Evolutionary conservation across 116 monocot species (phyloP).

Genomic region (Dioscorea cayenensis): DNA sequence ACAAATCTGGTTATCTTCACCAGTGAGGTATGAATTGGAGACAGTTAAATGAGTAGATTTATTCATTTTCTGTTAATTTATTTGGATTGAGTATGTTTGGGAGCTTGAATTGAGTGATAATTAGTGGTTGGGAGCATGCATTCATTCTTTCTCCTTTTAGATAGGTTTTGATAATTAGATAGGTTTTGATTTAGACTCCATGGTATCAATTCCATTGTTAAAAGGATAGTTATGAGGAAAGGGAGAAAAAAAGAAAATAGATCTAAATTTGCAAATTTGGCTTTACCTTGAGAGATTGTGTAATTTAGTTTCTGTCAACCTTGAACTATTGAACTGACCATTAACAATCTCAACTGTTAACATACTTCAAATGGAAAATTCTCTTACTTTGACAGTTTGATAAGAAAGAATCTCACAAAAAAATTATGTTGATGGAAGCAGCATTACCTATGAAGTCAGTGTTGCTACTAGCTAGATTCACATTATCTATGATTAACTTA

Average conservation of each 20-base stretch:
- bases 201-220: not conserved
- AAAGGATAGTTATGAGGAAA: not conserved
- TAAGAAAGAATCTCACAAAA: too few relatives aligned
- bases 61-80: not conserved
- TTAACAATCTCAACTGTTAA: too few relatives aligned
- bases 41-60: not conserved
- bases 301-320: too few relatives aligned
- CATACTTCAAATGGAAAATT: too few relatives aligned
- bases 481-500: not conserved
- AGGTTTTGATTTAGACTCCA: not conserved
- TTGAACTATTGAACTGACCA: too few relatives aligned
- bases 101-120: not conserved
- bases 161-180: not conserved
- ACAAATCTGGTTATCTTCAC: slow-evolving; percentile 97
- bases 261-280: too few relatives aligned
- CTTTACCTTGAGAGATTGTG: too few relatives aligned
- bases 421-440: too few relatives aligned
- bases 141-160: not conserved
- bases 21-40: slow-evolving; percentile 58
- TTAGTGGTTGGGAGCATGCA: not conserved
- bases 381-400: too few relatives aligned
- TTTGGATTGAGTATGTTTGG: not conserved
- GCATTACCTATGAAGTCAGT: too few relatives aligned
- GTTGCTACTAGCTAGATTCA: not conserved
- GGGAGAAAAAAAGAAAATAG: too few relatives aligned